These are phyloP conservation scores for Xylaria sp. DNA, from an alignment of 2,329 filamentous ascomycete species.

Conservation along the genomic window DNA sequence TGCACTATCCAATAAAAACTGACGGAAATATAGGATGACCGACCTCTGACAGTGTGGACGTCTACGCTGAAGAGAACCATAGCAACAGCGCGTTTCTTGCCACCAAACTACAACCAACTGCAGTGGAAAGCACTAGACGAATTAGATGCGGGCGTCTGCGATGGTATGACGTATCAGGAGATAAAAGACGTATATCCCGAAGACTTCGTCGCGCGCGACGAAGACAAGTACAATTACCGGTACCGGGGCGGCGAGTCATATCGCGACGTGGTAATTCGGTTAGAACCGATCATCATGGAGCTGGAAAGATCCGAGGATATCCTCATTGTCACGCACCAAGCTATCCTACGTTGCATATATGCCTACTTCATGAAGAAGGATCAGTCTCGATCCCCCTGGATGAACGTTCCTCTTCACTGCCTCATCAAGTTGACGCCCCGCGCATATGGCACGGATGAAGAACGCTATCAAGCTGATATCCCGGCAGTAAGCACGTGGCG, in stretches of 20 bases:
- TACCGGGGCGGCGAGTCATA: constrained; percentile 97
- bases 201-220: constrained; percentile 93
- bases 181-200: constrained; percentile 92
- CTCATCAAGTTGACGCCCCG: constrained; percentile 95
- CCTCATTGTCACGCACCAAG: constrained; percentile 97
- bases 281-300: constrained; percentile 99
- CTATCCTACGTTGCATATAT: constrained; percentile 95
- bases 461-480: constrained; percentile 89
- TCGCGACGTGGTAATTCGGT: constrained; percentile 94
- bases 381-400: constrained; percentile 94
- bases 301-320: constrained; percentile 96
- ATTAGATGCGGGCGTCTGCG: constrained; percentile 94
- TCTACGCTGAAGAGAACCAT: constrained; percentile 82
- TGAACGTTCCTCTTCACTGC: constrained; percentile 96
- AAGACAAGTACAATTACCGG: constrained; percentile 99
- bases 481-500: constrained; percentile 96
- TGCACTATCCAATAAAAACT: constrained; percentile 28
- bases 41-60: constrained; percentile 71
- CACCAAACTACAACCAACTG: constrained; percentile 86
- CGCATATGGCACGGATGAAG: constrained; percentile 92
- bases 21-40: constrained; percentile 61
- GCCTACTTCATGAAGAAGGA: constrained; percentile 99
- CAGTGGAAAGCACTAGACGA: constrained; percentile 99
- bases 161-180: constrained; percentile 94
- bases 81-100: constrained; percentile 86